Percentiles rank a stretch among this genome's conserved stretches.
phyloP scores from a whole-genome alignment of 2,329 filamentous ascomycete genomes.

The Huntiella omanensis region DNA sequence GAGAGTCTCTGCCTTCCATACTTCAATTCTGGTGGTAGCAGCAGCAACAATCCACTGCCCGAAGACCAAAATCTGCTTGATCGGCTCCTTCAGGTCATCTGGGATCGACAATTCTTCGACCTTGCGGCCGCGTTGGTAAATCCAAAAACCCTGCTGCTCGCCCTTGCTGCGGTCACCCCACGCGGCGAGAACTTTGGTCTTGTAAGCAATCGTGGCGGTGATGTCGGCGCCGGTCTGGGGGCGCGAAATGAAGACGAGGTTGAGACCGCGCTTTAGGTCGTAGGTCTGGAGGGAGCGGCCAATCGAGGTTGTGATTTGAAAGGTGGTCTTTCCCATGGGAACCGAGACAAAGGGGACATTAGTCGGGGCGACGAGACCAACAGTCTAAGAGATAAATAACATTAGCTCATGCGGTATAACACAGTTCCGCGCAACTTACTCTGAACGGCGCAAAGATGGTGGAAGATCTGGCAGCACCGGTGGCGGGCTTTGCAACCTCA shows the following conservation, averaged over 20 bases:
- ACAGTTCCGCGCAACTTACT: conserved; percentile 32
- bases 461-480: conserved; percentile 35
- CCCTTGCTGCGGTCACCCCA: conserved; percentile 48
- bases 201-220: conserved; percentile 75
- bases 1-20: conserved; percentile 69
- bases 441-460: conserved; percentile 86
- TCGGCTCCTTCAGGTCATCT: conserved; percentile 43
- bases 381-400: conserved; percentile 37
- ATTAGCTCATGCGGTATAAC: not conserved
- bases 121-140: conserved; percentile 81
- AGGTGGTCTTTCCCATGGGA: conserved; percentile 80
- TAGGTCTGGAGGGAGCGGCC: conserved; percentile 87
- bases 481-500: conserved; percentile 20
- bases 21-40: conserved; percentile 55
- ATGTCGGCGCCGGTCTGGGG: conserved; percentile 76
- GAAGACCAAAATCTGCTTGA: conserved; percentile 63
- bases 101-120: conserved; percentile 56
- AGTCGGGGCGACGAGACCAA: conserved; percentile 85
- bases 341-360: conserved; percentile 75
- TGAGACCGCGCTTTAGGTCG: conserved; percentile 74
- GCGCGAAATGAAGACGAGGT: conserved; percentile 80
- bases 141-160: conserved; percentile 55
- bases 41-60: conserved; percentile 83
- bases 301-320: conserved; percentile 91
- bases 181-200: conserved; percentile 70